Evolutionary conservation across 257 asterid species (phyloP).

Genomic region (Coffea eugenioides): DNA sequence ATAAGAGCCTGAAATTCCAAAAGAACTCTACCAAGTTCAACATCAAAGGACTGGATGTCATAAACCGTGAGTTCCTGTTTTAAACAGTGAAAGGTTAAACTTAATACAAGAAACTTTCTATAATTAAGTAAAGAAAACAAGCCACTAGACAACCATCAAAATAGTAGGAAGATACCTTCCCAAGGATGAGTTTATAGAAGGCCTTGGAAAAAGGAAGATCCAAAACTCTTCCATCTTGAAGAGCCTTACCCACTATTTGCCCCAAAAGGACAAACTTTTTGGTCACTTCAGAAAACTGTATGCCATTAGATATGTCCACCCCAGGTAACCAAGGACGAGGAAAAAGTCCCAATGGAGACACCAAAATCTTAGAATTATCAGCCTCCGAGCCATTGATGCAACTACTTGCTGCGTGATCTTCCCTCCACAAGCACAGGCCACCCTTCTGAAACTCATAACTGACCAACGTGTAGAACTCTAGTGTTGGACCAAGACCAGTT

Average conservation of each 20-base stretch:
- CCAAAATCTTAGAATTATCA: constrained; percentile 41
- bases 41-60: constrained; percentile 86
- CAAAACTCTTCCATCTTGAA: constrained; percentile 87
- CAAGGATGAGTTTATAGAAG: constrained; percentile 80
- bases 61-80: constrained; percentile 69
- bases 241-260: constrained; percentile 79
- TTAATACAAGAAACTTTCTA: constrained; percentile 10
- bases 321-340: constrained; percentile 86
- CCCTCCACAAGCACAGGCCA: constrained; percentile 93
- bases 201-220: constrained; percentile 89
- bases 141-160: neutral
- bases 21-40: constrained; percentile 68
- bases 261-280: constrained; percentile 76
- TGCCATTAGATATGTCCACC: constrained; percentile 29
- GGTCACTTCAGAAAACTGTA: constrained; percentile 49
- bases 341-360: constrained; percentile 72
- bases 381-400: constrained; percentile 25
- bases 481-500: constrained; percentile 93
- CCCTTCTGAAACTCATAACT: constrained; percentile 80
- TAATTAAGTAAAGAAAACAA: neutral
- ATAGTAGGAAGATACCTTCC: constrained; percentile 53
- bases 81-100: constrained; percentile 14
- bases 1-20: constrained; percentile 74
- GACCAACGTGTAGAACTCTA: constrained; percentile 87
- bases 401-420: constrained; percentile 39